Conservation (phyloP, 805 yeast species). For the Metschnikowia cerradonensis region DNA sequence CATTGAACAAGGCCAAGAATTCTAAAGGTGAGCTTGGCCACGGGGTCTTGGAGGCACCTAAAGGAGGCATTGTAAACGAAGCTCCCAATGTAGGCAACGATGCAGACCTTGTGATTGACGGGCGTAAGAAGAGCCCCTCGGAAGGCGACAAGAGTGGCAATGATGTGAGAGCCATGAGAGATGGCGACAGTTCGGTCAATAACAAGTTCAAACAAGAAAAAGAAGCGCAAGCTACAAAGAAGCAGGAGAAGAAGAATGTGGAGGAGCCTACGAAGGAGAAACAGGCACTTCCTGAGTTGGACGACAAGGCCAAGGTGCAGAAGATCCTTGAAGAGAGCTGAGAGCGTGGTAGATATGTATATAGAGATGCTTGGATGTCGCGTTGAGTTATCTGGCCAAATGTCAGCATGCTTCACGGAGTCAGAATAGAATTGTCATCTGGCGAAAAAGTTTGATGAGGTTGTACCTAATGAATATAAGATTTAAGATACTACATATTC, state of each 20-base stretch:
- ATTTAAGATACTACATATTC: background rate
- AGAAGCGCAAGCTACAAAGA: background rate
- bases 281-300: background rate
- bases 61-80: conserved; percentile 45
- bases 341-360: background rate
- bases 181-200: background rate
- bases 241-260: background rate
- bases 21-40: conserved; percentile 37
- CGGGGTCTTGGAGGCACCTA: conserved; percentile 42
- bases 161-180: conserved; percentile 12
- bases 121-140: conserved; percentile 9
- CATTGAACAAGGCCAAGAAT: conserved; percentile 35
- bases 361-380: background rate
- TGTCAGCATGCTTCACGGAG: background rate
- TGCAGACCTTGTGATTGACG: conserved; percentile 24
- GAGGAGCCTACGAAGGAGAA: background rate
- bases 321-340: conserved; percentile 10
- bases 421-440: background rate
- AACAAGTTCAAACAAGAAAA: background rate
- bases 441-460: background rate
- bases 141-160: conserved; percentile 3
- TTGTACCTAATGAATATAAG: background rate
- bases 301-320: conserved; percentile 6
- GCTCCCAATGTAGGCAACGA: conserved; percentile 41
- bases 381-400: background rate